phyloP scores from a whole-genome alignment of 208 protist genomes.

The Endotrypanum monterogeii region DNA sequence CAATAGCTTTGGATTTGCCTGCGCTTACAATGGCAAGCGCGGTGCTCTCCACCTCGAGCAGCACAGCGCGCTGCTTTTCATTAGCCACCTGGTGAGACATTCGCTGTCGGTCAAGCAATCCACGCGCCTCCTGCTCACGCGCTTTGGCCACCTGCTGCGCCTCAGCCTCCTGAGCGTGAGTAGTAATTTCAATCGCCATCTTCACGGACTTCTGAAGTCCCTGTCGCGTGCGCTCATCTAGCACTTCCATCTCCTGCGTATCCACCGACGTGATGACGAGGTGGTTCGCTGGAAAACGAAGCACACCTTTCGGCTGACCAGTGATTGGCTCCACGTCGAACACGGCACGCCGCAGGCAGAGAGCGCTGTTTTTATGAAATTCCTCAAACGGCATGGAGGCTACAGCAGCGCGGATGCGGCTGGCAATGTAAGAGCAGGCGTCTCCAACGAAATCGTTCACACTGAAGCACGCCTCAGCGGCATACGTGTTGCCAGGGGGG shows the following conservation, averaged over 20 bases:
- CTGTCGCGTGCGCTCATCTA: constrained; percentile 94
- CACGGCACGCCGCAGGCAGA: constrained; percentile 65
- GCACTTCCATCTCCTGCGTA: constrained; percentile 94
- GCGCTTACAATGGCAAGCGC: constrained; percentile 84
- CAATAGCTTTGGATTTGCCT: constrained; percentile 91
- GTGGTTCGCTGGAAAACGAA: constrained; percentile 91
- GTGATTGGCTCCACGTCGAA: constrained; percentile 81
- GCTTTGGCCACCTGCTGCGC: constrained; percentile 91
- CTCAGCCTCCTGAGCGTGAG: constrained; percentile 93
- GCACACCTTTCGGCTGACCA: constrained; percentile 42
- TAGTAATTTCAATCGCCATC: constrained; percentile 97
- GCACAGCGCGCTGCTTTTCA: constrained; percentile 84
- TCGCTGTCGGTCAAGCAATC: constrained; percentile 90
- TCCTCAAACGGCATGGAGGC: constrained; percentile 84
- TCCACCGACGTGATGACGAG: constrained; percentile 96
- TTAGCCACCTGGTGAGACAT: constrained; percentile 93
- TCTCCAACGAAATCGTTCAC: constrained; percentile 89
- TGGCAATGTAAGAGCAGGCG: constrained; percentile 84
- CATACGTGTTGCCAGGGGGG: constrained; percentile 42
- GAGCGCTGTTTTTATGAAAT: constrained; percentile 85
- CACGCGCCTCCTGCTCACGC: constrained; percentile 91
- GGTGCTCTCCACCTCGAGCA: constrained; percentile 88
- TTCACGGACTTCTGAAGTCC: constrained; percentile 96
- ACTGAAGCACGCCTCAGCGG: constrained; percentile 71
- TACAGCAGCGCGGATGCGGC: constrained; percentile 78